These are phyloP conservation scores for Clavariopsis aquatica DNA, from an alignment of 495 filamentous ascomycete genomes.

Conservation along the genomic window DNA sequence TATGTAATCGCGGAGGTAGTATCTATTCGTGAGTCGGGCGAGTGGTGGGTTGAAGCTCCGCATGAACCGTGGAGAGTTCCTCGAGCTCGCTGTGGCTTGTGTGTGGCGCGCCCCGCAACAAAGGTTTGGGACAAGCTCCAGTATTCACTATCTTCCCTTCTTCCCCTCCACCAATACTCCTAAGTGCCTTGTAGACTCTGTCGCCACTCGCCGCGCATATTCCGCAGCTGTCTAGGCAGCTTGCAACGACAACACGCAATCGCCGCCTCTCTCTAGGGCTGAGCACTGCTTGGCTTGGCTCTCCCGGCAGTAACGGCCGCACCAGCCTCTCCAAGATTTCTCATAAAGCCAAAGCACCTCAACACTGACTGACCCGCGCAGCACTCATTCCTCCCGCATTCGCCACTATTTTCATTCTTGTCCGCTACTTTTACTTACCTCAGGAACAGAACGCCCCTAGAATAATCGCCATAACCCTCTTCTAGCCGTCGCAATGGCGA, in stretches of 20 bases:
- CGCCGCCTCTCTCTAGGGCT: constrained; percentile 6
- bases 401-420: not conserved
- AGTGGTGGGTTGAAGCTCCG: not conserved
- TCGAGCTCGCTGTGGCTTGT: constrained; percentile 22
- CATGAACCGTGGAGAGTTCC: not conserved
- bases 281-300: constrained; percentile 7
- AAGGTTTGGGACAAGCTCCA: no score
- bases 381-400: not conserved
- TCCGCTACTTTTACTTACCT: not conserved
- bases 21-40: not conserved
- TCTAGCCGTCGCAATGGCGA: constrained; percentile 30
- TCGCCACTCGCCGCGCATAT: not conserved
- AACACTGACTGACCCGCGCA: constrained; percentile 3
- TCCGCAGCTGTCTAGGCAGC: not conserved
- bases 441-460: not conserved
- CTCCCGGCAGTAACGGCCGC: constrained; percentile 1
- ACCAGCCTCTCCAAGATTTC: constrained; percentile 15
- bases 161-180: not conserved
- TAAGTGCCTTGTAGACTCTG: not conserved
- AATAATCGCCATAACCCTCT: not conserved
- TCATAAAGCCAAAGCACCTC: not conserved
- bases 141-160: not conserved
- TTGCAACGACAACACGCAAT: constrained; percentile 31
- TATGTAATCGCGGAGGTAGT: no score
- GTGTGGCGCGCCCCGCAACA: constrained; percentile 18